Percentiles rank a stretch among this genome's conserved stretches.
Evolutionary conservation across 306 rosid genomes (phyloP).

Genomic region (Sesbania bispinosa): DNA sequence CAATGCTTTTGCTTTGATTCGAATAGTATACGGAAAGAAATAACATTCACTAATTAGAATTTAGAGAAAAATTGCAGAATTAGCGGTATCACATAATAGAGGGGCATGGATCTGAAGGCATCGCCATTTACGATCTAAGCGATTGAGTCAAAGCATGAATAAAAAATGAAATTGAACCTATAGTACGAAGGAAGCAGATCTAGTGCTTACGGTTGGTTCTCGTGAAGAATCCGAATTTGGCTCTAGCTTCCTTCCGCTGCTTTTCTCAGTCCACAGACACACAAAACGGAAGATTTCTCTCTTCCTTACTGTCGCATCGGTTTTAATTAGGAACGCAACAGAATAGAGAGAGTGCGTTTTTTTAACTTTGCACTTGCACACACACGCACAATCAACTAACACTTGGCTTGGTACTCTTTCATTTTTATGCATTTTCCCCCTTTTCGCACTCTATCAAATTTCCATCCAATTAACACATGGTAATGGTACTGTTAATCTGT

Average conservation of each 20-base stretch:
- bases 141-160: neutral
- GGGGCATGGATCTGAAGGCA: neutral
- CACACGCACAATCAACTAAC: neutral
- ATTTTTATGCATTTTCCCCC: neutral
- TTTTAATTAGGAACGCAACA: neutral
- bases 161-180: neutral
- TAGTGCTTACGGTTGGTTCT: conserved; percentile 19
- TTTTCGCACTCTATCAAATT: neutral
- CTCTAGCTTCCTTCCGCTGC: conserved; percentile 5
- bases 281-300: neutral
- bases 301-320: too few relatives aligned
- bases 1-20: neutral
- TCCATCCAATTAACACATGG: neutral
- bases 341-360: neutral
- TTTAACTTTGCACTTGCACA: too few relatives aligned
- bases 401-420: neutral
- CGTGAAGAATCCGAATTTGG: conserved; percentile 7
- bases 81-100: neutral
- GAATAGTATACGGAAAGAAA: neutral
- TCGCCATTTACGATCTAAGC: neutral
- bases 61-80: neutral
- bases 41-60: neutral
- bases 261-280: conserved; percentile 6
- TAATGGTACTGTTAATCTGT: neutral
- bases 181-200: conserved; percentile 22